These are phyloP conservation scores for Nigrograna mackinnonii DNA, from an alignment of 2,329 filamentous ascomycete genomes.

Conservation along the genomic window DNA sequence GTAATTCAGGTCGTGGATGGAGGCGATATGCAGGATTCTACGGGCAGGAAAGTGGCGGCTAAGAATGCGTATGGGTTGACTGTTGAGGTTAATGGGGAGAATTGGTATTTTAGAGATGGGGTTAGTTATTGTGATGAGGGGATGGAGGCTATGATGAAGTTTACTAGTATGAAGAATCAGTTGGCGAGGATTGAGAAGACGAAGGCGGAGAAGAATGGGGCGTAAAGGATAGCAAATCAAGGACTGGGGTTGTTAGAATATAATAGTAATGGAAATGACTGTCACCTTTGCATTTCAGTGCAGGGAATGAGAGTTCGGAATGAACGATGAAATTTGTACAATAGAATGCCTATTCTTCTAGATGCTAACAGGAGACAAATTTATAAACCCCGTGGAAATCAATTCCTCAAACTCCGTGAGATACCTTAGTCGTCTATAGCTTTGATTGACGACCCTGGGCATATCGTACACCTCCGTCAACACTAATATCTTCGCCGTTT, in stretches of 20 bases:
- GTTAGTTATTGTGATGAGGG: conserved; percentile 23
- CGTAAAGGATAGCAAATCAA: too few relatives aligned
- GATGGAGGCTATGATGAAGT: conserved; percentile 33
- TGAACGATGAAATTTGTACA: too few relatives aligned
- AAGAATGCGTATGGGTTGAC: conserved; percentile 26
- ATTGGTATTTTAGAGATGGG: conserved; percentile 28
- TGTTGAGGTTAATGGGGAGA: conserved; percentile 31
- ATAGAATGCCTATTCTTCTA: too few relatives aligned
- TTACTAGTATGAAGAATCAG: conserved; percentile 31
- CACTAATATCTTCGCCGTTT: conserved; percentile 35
- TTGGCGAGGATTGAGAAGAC: conserved; percentile 26
- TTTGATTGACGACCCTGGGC: conserved; percentile 29
- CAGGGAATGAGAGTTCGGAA: too few relatives aligned
- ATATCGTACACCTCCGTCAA: conserved; percentile 34
- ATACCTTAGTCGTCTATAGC: conserved; percentile 18
- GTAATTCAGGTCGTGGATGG: conserved; percentile 35
- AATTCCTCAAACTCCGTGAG: too few relatives aligned
- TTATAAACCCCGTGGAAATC: too few relatives aligned
- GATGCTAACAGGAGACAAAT: too few relatives aligned
- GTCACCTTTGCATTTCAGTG: too few relatives aligned
- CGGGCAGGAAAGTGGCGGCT: conserved; percentile 20
- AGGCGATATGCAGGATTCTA: conserved; percentile 27
- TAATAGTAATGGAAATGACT: too few relatives aligned
- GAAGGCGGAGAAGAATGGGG: conserved; percentile 10
- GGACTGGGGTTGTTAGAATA: too few relatives aligned